Evolutionary conservation across 1,284 basidiomycete genomes (phyloP).

Genomic region (Fomitopsis pinicola): DNA sequence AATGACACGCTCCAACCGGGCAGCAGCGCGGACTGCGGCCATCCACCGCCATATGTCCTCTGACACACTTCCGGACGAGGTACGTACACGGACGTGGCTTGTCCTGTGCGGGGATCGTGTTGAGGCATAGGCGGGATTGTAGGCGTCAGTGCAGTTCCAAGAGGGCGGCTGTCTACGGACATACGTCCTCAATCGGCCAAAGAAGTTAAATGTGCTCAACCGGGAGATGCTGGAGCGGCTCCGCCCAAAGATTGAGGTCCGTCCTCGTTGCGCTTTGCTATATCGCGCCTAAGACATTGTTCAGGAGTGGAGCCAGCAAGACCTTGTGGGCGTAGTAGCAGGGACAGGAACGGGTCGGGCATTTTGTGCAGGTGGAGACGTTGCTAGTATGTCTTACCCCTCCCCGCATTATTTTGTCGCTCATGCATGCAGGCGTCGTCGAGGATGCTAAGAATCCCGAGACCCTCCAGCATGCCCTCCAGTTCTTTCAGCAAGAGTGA

Average conservation of each 20-base stretch:
- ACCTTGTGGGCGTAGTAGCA: conserved; percentile 74
- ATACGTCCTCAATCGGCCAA: conserved; percentile 79
- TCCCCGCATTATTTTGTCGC: conserved; percentile 1
- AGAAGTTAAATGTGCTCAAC: conserved; percentile 86
- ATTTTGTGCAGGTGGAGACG: conserved; percentile 96
- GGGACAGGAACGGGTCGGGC: conserved; percentile 77
- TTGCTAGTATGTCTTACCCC: conserved; percentile 60
- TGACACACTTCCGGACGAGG: conserved; percentile 6
- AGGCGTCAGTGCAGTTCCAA: conserved; percentile 68
- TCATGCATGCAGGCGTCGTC: conserved; percentile 47
- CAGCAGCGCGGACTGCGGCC: conserved; percentile 45
- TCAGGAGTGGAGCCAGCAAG: conserved; percentile 79
- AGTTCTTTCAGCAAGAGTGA: conserved; percentile 90
- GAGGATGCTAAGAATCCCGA: conserved; percentile 40
- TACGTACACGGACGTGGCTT: conserved; percentile 8
- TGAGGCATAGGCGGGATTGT: neutral
- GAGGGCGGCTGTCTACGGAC: conserved; percentile 60
- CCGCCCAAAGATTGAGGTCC: conserved; percentile 69
- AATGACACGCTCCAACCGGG: conserved; percentile 40
- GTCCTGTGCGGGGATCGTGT: neutral
- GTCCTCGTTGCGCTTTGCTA: conserved; percentile 2
- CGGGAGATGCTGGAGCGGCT: conserved; percentile 78
- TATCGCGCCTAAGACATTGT: neutral
- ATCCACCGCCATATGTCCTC: conserved; percentile 54
- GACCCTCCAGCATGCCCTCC: conserved; percentile 60